phyloP scores from a whole-genome alignment of 108 stramenopile species.

The Epipyxis sp. region DNA sequence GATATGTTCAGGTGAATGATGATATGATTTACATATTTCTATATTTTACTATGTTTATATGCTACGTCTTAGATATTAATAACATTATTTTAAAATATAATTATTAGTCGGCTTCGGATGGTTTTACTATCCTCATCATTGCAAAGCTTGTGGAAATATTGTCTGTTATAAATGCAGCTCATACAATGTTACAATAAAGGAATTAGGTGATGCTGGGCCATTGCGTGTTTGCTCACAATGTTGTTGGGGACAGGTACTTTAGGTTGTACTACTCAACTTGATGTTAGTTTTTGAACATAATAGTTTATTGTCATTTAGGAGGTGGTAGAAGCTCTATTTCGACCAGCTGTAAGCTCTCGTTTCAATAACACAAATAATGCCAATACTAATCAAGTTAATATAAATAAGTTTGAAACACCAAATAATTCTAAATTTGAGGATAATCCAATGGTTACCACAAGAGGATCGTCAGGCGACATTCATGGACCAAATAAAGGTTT shows the following conservation, averaged over 20 bases:
- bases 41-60: no score
- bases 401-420: neutral
- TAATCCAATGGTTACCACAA: neutral
- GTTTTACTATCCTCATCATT: neutral
- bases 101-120: neutral
- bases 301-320: neutral
- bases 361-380: neutral
- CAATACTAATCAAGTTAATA: neutral
- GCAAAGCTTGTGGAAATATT: slow-evolving; percentile 12
- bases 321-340: neutral
- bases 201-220: neutral
- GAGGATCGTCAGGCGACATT: neutral
- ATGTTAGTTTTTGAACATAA: neutral
- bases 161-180: neutral
- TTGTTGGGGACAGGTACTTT: neutral
- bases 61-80: neutral
- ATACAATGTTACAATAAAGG: neutral
- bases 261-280: neutral
- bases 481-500: neutral
- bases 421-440: neutral
- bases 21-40: no score
- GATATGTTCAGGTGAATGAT: neutral
- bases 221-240: neutral
- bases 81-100: neutral
- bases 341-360: neutral